Percentiles rank a stretch among this genome's conserved stretches.
phyloP scores from a whole-genome alignment of 176 grass and related monocot genomes.

The Carex parvula region DNA sequence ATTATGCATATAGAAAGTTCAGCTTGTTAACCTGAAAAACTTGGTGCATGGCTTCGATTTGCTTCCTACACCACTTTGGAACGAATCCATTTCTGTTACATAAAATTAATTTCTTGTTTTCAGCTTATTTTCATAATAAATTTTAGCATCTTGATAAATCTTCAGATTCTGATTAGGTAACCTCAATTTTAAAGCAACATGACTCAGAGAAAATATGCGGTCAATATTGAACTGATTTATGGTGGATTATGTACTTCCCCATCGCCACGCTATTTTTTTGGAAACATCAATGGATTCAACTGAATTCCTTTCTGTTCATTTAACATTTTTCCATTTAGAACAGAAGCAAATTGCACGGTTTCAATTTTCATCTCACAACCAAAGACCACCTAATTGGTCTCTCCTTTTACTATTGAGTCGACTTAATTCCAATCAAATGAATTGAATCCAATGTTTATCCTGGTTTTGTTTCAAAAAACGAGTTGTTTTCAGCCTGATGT shows the following conservation, averaged over 20 bases:
- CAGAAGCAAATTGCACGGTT: not conserved
- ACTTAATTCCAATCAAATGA: not conserved
- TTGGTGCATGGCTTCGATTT: conserved; percentile 99
- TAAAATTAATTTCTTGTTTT: conserved; percentile 80
- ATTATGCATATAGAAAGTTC: conserved; percentile 34
- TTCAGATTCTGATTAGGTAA: not conserved
- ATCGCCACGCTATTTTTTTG: not conserved
- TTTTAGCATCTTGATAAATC: conserved; percentile 5
- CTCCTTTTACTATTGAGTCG: not conserved
- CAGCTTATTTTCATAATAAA: conserved; percentile 34
- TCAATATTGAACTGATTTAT: not conserved
- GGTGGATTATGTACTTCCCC: not conserved
- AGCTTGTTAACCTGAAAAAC: conserved; percentile 98
- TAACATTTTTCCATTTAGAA: not conserved
- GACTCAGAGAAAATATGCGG: not conserved
- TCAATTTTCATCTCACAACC: not conserved
- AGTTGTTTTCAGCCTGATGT: not conserved
- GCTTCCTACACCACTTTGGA: conserved; percentile 95
- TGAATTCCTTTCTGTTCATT: not conserved
- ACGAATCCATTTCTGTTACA: conserved; percentile 98
- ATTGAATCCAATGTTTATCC: not conserved
- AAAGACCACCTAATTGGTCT: not conserved
- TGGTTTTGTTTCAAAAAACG: not conserved
- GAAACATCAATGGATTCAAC: not conserved
- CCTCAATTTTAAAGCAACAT: not conserved